phyloP scores from a whole-genome alignment of 768 basidiomycete species.

The Boletellus ananas region DNA sequence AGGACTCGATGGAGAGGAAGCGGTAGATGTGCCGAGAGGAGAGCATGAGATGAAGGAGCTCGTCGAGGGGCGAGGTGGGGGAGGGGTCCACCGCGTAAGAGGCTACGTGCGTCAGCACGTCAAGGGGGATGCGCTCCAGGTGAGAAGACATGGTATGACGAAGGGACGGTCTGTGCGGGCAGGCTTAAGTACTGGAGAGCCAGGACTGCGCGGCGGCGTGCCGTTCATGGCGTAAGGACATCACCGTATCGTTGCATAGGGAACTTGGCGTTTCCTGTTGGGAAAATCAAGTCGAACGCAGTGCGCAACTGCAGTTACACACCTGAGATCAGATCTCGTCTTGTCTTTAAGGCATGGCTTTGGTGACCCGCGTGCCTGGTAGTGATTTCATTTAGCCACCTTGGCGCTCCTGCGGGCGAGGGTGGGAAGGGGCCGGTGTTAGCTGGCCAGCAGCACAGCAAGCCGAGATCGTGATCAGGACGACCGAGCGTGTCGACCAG shows the following conservation, averaged over 20 bases:
- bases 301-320: constrained; percentile 29
- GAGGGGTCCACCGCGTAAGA: constrained; percentile 41
- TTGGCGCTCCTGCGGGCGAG: constrained; percentile 22
- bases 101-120: constrained; percentile 56
- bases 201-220: constrained; percentile 27
- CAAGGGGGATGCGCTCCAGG: constrained; percentile 49
- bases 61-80: constrained; percentile 36
- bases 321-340: constrained; percentile 32
- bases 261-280: constrained; percentile 33
- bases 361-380: constrained; percentile 30
- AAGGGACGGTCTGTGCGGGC: constrained; percentile 6
- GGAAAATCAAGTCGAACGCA: constrained; percentile 33
- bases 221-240: constrained; percentile 33
- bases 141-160: constrained; percentile 39
- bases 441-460: constrained; percentile 21
- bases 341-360: constrained; percentile 30
- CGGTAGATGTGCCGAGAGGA: constrained; percentile 43
- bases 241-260: constrained; percentile 32
- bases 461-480: constrained; percentile 5
- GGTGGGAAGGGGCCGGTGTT: too few species aligned
- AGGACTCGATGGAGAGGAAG: constrained; percentile 38
- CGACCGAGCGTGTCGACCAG: constrained; percentile 6
- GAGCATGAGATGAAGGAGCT: constrained; percentile 43
- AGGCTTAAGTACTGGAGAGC: constrained; percentile 25
- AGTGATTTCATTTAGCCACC: constrained; percentile 36